Conservation (phyloP, 202 grass and related monocot species). For the Miscanthus sacchariflorus region DNA sequence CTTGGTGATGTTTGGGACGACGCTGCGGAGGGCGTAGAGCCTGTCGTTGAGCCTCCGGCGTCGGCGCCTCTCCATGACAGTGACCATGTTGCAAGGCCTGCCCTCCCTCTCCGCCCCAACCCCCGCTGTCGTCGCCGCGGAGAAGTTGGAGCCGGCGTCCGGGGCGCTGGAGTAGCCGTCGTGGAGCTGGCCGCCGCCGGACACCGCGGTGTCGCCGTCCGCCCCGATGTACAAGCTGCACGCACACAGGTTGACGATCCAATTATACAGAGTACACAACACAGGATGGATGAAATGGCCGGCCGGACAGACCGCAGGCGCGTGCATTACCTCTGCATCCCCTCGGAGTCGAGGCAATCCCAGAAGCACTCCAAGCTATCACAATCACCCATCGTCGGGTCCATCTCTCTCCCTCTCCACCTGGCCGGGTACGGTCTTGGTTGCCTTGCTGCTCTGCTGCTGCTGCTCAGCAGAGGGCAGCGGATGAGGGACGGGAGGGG, state of each 20-base stretch:
- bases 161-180: conserved; percentile 48
- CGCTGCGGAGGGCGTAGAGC: conserved; percentile 68
- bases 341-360: conserved; percentile 60
- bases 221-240: conserved; percentile 43
- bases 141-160: conserved; percentile 27
- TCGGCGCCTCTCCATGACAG: conserved; percentile 46
- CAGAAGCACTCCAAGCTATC: conserved; percentile 51
- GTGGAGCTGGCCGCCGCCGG: conserved; percentile 15
- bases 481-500: too few species aligned
- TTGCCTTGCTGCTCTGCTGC: too few species aligned
- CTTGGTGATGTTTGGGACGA: conserved; percentile 80
- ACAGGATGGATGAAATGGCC: too few species aligned
- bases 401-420: conserved; percentile 21
- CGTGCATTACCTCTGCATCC: conserved; percentile 39
- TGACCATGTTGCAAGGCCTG: background rate
- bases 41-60: conserved; percentile 64
- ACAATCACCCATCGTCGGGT: conserved; percentile 30
- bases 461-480: too few species aligned
- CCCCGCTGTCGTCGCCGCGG: too few species aligned
- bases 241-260: background rate
- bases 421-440: too few species aligned
- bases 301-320: too few species aligned
- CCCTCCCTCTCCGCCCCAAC: too few species aligned
- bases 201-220: conserved; percentile 27
- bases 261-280: background rate